Evolutionary conservation across 257 asterid genomes (phyloP).

Genomic region (Galeopsis tetrahit): DNA sequence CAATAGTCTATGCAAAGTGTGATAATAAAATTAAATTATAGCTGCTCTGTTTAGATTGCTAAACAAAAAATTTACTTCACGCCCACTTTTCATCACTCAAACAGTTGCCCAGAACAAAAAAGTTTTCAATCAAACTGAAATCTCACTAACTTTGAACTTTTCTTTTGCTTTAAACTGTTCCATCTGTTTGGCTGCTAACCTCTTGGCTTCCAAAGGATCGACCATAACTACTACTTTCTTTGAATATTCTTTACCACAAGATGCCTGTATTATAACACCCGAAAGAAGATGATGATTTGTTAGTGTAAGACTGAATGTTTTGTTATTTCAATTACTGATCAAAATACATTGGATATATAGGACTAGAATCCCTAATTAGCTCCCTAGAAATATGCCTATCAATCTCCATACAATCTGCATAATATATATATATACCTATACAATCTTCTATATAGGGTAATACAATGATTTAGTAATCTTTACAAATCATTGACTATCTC

Average conservation of each 20-base stretch:
- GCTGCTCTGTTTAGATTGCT: not conserved
- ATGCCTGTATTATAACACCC: conserved; percentile 46
- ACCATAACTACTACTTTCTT: conserved; percentile 80
- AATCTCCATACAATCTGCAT: too few species aligned
- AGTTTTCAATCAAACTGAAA: not conserved
- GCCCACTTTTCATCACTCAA: not conserved
- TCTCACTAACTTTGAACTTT: conserved; percentile 58
- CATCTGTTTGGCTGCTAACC: conserved; percentile 92
- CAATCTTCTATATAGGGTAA: too few species aligned
- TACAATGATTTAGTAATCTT: too few species aligned
- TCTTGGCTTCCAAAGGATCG: conserved; percentile 96
- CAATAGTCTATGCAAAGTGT: not conserved
- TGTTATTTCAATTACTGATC: too few species aligned
- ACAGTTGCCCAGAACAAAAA: not conserved
- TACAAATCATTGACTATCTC: too few species aligned
- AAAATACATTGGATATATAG: too few species aligned
- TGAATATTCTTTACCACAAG: conserved; percentile 46
- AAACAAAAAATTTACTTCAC: not conserved
- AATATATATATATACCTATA: too few species aligned
- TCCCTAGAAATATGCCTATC: too few species aligned
- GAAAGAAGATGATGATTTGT: conserved; percentile 26
- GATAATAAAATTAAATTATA: not conserved
- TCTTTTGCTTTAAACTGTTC: conserved; percentile 75
- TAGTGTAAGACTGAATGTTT: too few species aligned
- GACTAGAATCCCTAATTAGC: too few species aligned